Evolutionary conservation across 2,329 filamentous ascomycete genomes (phyloP), one percentile per base, ranked within the genome.

Genomic region (Microdochium nivale): DNA sequence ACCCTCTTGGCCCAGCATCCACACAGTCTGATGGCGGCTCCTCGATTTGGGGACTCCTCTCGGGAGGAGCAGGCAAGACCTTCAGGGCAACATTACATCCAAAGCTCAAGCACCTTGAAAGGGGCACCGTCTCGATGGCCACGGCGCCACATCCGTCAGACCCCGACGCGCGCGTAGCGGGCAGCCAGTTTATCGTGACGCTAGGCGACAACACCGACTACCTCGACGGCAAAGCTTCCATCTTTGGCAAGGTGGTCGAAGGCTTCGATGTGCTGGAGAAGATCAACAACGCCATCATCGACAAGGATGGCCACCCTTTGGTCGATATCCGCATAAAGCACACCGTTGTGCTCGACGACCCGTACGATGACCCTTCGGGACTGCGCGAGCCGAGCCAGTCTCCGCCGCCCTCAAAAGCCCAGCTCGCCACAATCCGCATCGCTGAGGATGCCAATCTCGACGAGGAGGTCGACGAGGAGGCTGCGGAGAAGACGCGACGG

Each of bases 71-170:
- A 19, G 84, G 86, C 62, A 85, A 86, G 61, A 87, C 86, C 2
- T 97, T 96, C 64, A 77, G 82, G 10, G 87, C 90, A n/a, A 81
- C 91, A 56, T 86, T 96, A 61, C 83, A 90, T 59, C 86, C 86
- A 5, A 95, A 92, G 65, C 73, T 95, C 60, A 96, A 94, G 68
- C 94, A 99, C 68, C 72, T 80, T 40, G 89, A 96, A 67, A 84
- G 88, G 59, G 92, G 92, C 51, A 96, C 90, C 14, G 91, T 99
- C 55, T 96, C 91, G 72, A 96, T 97, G 90, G 94, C 92, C n/a
- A 96, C 92, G 0, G 88, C 84, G 19, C 86, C 88, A 1, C 82
- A 86, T 10, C 73, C 84, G 3, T 78, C 79, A 16, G 87, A 96
- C 62, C 86, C 88, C 2, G 90, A 96, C 60, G 83, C 84, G 53